These are phyloP conservation scores for Cicer pinnatifidum DNA, from an alignment of 306 rosid genomes.

Conservation along the genomic window DNA sequence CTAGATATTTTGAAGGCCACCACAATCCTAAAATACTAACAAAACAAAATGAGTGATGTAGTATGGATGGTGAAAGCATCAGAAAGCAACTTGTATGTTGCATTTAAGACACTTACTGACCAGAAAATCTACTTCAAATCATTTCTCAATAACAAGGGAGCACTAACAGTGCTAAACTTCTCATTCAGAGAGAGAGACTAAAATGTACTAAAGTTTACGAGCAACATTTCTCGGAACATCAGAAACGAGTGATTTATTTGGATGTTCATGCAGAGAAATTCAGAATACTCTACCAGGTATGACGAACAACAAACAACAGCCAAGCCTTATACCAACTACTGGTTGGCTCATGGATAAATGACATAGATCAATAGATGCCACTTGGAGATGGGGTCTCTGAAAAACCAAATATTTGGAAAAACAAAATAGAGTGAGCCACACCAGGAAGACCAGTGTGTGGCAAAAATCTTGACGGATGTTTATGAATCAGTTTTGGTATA, in stretches of 20 bases:
- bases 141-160: not conserved
- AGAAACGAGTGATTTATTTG: not conserved
- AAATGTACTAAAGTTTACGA: not conserved
- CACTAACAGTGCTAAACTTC: not conserved
- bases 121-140: conserved; percentile 18
- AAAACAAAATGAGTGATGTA: conserved; percentile 20
- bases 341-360: conserved; percentile 11
- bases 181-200: not conserved
- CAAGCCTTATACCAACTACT: not conserved
- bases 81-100: conserved; percentile 13
- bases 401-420: conserved; percentile 5
- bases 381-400: not conserved
- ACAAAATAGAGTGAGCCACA: conserved; percentile 17
- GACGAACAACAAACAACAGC: not conserved
- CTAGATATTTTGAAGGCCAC: conserved; percentile 2
- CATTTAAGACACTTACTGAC: conserved; percentile 6
- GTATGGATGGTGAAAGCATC: not conserved
- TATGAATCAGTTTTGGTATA: not conserved
- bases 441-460: not conserved
- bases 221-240: conserved; percentile 5
- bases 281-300: conserved; percentile 11
- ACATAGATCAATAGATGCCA: not conserved
- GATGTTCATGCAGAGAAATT: conserved; percentile 23
- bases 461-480: not conserved
- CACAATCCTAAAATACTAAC: conserved; percentile 19